Percentiles rank a stretch among this genome's conserved stretches.
phyloP scores from a whole-genome alignment of 2,329 filamentous ascomycete genomes.

The Exophiala sp. region DNA sequence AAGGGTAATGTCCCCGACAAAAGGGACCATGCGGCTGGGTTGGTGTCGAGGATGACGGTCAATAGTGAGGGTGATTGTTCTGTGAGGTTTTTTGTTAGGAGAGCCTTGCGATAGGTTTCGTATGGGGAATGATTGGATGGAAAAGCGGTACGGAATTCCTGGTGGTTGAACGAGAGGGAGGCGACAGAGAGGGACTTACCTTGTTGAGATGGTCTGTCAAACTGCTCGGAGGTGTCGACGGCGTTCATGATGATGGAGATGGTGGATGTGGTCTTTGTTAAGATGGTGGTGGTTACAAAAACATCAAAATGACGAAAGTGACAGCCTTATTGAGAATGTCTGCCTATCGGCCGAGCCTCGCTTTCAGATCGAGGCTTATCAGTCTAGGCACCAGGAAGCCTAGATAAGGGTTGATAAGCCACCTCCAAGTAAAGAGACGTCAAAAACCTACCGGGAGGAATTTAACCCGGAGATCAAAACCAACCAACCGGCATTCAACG shows the following conservation, averaged over 20 bases:
- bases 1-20: constrained; percentile 72
- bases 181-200: constrained; percentile 34
- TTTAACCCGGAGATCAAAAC: too few relatives aligned
- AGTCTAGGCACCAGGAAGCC: too few relatives aligned
- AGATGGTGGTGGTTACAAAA: constrained; percentile 1
- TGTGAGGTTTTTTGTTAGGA: constrained; percentile 27
- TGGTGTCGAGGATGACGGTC: constrained; percentile 90
- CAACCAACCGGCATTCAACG: not conserved
- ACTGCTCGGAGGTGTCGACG: constrained; percentile 60
- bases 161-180: constrained; percentile 14
- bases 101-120: constrained; percentile 3
- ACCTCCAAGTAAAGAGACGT: too few relatives aligned
- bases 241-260: constrained; percentile 55
- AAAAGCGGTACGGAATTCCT: not conserved
- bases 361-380: too few relatives aligned
- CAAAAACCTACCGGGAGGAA: too few relatives aligned
- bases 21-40: constrained; percentile 87
- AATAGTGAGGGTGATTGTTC: constrained; percentile 73
- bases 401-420: too few relatives aligned
- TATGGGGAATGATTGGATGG: not conserved
- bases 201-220: constrained; percentile 42
- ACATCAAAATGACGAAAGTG: not conserved
- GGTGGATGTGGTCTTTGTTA: not conserved
- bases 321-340: not conserved
- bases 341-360: too few relatives aligned